These are phyloP conservation scores for maize (Zea mays) DNA, from an alignment of 176 grass and related monocot genomes.

Conservation along the genomic window Zm-B73-REFERENCE-NAM-5.0 NC_050097.1:213885001-213885500, in stretches of 20 bases:
- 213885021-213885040: too few species aligned
- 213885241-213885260: not conserved
- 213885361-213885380: conserved; percentile 32
- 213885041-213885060: too few species aligned
- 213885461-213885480: not conserved
- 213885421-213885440: not conserved
- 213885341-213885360: not conserved
- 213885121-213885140: conserved; percentile 70
- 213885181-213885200: conserved; percentile 97
- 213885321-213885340: not conserved
- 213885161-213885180: conserved; percentile 90
- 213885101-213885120: conserved; percentile 78
- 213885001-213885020: too few species aligned
- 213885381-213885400: not conserved
- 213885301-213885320: not conserved
- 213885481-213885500: not conserved
- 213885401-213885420: not conserved
- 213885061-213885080: conserved; percentile 16
- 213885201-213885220: conserved; percentile 88
- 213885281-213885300: not conserved
- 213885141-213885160: conserved; percentile 85
- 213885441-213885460: not conserved
- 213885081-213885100: conserved; percentile 15
- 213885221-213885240: not conserved
- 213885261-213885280: not conserved